A percentile compares a stretch with the other conserved stretches of the same genome.
These are phyloP conservation scores for Monoraphidium neglectum DNA, from an alignment of 139 green algal genomes.

Conservation along the genomic window DNA sequence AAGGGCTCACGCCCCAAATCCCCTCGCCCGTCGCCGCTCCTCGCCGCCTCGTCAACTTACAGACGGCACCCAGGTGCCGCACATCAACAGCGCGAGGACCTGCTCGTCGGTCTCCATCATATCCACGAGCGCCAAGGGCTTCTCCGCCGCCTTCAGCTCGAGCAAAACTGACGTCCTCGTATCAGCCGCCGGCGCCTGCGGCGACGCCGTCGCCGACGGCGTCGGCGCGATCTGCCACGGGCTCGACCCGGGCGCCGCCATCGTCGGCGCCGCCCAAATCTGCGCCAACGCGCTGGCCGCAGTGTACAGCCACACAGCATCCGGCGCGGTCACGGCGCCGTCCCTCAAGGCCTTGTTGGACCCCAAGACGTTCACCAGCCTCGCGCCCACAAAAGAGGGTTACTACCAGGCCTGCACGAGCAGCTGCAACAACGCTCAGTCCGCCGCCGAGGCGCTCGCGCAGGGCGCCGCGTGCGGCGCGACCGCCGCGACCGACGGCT, in stretches of 20 bases:
- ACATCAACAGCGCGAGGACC: too few relatives aligned
- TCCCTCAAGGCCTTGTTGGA: not conserved
- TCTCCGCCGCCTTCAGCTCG: too few relatives aligned
- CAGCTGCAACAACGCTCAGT: constrained; percentile 21
- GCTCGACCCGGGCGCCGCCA: constrained; percentile 18
- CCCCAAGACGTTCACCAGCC: not conserved
- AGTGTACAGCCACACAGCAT: constrained; percentile 14
- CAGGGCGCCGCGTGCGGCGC: constrained; percentile 29
- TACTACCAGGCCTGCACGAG: constrained; percentile 10
- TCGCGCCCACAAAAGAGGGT: constrained; percentile 1
- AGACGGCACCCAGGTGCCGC: too few relatives aligned
- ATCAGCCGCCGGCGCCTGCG: constrained; percentile 16
- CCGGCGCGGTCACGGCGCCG: constrained; percentile 1
- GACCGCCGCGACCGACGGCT: constrained; percentile 15
- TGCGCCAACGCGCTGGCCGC: constrained; percentile 24
- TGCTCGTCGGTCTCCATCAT: too few relatives aligned
- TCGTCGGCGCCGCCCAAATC: constrained; percentile 10
- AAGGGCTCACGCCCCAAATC: too few relatives aligned
- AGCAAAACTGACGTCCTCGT: too few relatives aligned
- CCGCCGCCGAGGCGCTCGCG: constrained; percentile 27
- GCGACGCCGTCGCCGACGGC: constrained; percentile 19
- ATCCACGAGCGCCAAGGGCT: too few relatives aligned
- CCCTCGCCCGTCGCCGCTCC: too few relatives aligned
- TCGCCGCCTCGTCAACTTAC: too few relatives aligned
- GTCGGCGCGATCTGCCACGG: constrained; percentile 25